Evolutionary conservation across 1,284 basidiomycete species (phyloP).

Genomic region (Sporisorium sorghi): DNA sequence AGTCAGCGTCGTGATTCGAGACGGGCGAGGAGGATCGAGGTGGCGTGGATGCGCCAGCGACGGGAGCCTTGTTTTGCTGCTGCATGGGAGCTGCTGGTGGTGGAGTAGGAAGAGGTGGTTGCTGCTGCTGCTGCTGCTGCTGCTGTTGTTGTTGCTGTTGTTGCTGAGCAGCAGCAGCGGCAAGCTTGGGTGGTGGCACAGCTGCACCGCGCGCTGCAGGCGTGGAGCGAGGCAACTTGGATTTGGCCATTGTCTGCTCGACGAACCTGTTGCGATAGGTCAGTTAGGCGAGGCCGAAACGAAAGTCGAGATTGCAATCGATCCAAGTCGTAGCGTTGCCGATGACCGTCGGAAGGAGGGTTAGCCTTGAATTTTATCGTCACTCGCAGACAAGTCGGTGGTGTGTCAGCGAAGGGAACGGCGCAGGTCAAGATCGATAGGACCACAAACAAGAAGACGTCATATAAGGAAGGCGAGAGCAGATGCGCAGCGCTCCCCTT

Average conservation of each 20-base stretch:
- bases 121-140: slow-evolving; percentile 30
- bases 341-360: background rate
- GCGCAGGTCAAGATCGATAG: slow-evolving; percentile 23
- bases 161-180: slow-evolving; percentile 49
- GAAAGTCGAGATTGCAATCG: background rate
- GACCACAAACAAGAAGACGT: slow-evolving; percentile 18
- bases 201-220: slow-evolving; percentile 41
- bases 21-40: slow-evolving; percentile 39
- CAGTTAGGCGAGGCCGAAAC: slow-evolving; percentile 10
- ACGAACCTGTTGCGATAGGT: slow-evolving; percentile 21
- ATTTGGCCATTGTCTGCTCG: slow-evolving; percentile 48
- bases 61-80: slow-evolving; percentile 24
- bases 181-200: slow-evolving; percentile 44
- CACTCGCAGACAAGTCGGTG: background rate
- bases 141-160: slow-evolving; percentile 28
- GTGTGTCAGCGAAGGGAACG: slow-evolving; percentile 3
- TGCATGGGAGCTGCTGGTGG: slow-evolving; percentile 32
- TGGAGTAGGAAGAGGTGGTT: slow-evolving; percentile 11
- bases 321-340: background rate
- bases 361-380: slow-evolving; percentile 7
- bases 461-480: slow-evolving; percentile 24
- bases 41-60: slow-evolving; percentile 42
- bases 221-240: slow-evolving; percentile 52
- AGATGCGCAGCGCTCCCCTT: slow-evolving; percentile 8
- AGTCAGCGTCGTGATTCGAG: slow-evolving; percentile 41